Base-by-base conservation (phyloP, 2,329 filamentous ascomycete species). In the Pseudomassariella vexata region DNA sequence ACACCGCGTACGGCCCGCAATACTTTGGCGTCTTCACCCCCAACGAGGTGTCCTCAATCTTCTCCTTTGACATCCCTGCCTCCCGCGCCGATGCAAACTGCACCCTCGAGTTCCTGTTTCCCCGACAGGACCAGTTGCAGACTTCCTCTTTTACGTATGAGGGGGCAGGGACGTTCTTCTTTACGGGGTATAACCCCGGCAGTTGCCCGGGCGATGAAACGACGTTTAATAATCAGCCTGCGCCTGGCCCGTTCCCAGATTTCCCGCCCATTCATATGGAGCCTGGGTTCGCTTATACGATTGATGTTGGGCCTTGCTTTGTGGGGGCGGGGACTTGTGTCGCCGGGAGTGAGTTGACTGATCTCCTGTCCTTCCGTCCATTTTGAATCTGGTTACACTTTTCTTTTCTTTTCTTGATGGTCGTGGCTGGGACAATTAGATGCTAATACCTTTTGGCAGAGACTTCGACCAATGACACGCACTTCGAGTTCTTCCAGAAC, bases 91-190 rank as follows among this genome's bases (percentile, higher is more conserved):
- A 60, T 37, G 62, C 61, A 38, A 63, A 55, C 19, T 71, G 68
- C 54, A 64, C 57, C 5, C 46, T 70, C n/a, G 50, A 62, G 35
- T 68, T 72, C 50, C 47, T 63, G 22, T 56, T 70, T 38, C 67
- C 67, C 0, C 38, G 35, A 15, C 45, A 41, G 39, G 37, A 44
- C 10, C 50, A 57, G 39, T 50, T 64, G 6, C 38, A 39, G 22
- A 57, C 53, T 3, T 59, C 57, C 24, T 42, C 28, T 16, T 67
- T 44, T 47, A 48, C 32, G n/a, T 49, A 59, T 32, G 43, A 48
- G 3, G 57, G 60, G 11, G 46, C 46, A 3, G 66, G 67, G 8
- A 55, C 39, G 9, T 55, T 59, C 40, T 34, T 46, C 34, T 56
- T 57, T 39, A 46, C 37, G 11, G 53, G 54, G 5, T 54, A 44